Conservation (phyloP, 805 yeast genomes). For the Cyberlindnera samutprakarnensis region DNA sequence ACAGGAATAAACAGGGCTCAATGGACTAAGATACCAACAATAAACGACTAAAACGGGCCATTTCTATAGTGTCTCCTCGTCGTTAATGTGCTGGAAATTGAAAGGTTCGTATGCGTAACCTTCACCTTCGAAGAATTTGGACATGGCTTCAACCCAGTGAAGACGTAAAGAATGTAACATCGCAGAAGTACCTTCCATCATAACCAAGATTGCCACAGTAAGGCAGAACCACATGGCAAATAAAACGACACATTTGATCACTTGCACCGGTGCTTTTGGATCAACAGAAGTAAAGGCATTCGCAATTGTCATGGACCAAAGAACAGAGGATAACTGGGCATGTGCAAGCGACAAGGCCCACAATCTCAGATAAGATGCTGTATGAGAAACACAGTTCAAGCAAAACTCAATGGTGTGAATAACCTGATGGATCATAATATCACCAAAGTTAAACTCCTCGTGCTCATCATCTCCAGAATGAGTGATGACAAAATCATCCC, state of each 20-base stretch:
- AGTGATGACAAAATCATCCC: constrained; percentile 35
- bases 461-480: constrained; percentile 28
- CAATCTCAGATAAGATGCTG: constrained; percentile 91
- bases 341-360: constrained; percentile 98
- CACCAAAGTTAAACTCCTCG: constrained; percentile 73
- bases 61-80: no score
- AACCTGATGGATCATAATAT: constrained; percentile 92
- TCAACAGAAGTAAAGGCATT: constrained; percentile 54
- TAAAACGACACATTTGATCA: constrained; percentile 64
- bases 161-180: constrained; percentile 97
- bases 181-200: constrained; percentile 99
- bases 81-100: constrained; percentile 37
- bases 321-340: constrained; percentile 88
- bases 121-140: constrained; percentile 95
- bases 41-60: no score
- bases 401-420: constrained; percentile 98
- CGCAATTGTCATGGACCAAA: constrained; percentile 93
- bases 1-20: no score
- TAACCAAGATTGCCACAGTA: constrained; percentile 84
- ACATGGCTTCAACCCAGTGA: constrained; percentile 99
- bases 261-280: constrained; percentile 51
- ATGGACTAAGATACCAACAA: no score
- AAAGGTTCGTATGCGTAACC: constrained; percentile 91
- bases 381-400: constrained; percentile 94
- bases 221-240: constrained; percentile 94